Base-by-base conservation (phyloP, 441 rosid genomes). In the Populus tomentosa region DNA sequence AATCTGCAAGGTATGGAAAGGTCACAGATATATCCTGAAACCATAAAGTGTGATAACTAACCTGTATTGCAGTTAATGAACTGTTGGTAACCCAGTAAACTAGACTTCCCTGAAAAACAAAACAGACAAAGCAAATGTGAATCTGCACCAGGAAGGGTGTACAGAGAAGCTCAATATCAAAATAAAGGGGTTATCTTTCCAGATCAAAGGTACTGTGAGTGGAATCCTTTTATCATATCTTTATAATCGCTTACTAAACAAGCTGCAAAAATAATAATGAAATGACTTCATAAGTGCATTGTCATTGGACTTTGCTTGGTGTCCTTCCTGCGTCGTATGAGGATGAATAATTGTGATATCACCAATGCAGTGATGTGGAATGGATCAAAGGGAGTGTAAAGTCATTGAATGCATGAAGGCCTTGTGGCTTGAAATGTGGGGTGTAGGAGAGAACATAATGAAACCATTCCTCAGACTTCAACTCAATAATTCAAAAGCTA, bases 81-180 rank as follows among this genome's bases (percentile, higher is more conserved):
- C 93, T 85, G 83, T 94, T 95, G 56, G 98, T 89, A 75, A 87
- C 88, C 99, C 99, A 95, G 77, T 94, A 95, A 56, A 95, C 88
- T 76, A 92, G 88, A 85, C 95, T 91, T 80, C 97, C 99, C 98
- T 95, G 86, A 73, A 82, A 87, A 81, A 79, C 23, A 75, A 75
- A 76, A 69, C 63, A 46, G 56, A 46, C 18, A 46, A 46, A 80
- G 21, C 69, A 42, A 77, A 33, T 46, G 70, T 67, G 74, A 83
- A 66, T 62, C 68, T 67, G 68, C 28, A 21, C 69, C 64, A 26
- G 30, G 61, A 40, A 20, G 75, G 16, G 69, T 11, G 30, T 32
- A 32, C 35, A 20, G 28, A 70, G 30, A 59, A 13, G 38, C 56
- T 4, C 56, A 13, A 14, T 46, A 46, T 46, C 56, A 46, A 46